Conservation (phyloP, 148 eudicot genomes). For the Camellia granthamiana region DNA sequence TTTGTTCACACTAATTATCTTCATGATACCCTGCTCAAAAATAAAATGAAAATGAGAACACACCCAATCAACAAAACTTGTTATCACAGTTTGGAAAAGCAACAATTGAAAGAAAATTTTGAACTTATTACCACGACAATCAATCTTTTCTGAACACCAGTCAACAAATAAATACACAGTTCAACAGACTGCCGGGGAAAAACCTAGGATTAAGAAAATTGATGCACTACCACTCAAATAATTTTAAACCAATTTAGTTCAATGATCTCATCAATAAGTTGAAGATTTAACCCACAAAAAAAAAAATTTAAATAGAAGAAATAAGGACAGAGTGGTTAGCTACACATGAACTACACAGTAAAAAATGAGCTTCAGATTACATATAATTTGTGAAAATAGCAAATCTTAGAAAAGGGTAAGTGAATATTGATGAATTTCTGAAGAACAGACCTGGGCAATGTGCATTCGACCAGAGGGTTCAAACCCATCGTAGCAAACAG, state of each 20-base stretch:
- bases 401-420: background rate
- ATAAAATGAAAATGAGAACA: constrained; percentile 5
- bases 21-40: constrained; percentile 76
- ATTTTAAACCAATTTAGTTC: background rate
- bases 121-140: background rate
- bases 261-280: background rate
- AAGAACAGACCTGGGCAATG: constrained; percentile 41
- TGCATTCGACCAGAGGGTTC: constrained; percentile 65
- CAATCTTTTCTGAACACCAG: background rate
- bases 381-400: background rate
- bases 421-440: background rate
- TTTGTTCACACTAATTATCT: constrained; percentile 84
- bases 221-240: background rate
- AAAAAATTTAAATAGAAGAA: background rate
- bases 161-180: background rate
- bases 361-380: background rate
- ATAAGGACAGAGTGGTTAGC: background rate
- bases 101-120: background rate
- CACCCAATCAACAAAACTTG: background rate
- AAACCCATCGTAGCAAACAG: constrained; percentile 56
- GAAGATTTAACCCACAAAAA: background rate
- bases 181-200: background rate
- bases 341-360: background rate
- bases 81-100: background rate
- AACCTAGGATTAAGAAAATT: background rate